Conservation (phyloP, 257 asterid genomes). For the Capsicum chinense region DNA sequence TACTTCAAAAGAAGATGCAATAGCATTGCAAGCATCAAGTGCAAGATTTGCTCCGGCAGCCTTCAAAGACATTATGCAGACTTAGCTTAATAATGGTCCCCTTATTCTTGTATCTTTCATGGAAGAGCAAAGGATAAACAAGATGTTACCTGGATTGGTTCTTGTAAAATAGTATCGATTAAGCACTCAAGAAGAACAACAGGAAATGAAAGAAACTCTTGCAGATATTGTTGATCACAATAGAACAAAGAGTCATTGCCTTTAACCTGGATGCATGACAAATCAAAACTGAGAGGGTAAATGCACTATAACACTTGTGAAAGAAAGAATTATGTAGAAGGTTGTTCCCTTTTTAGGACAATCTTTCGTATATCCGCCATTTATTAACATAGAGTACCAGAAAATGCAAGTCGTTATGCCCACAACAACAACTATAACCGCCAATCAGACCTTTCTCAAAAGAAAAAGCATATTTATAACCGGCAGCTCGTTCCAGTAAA, state of each 20-base stretch:
- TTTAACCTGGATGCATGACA: conserved; percentile 49
- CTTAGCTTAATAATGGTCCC: not conserved
- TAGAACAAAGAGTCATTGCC: conserved; percentile 53
- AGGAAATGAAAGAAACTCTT: conserved; percentile 64
- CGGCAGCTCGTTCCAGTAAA: not conserved
- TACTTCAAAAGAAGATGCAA: conserved; percentile 73
- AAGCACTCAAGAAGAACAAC: conserved; percentile 54
- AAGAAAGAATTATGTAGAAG: not conserved
- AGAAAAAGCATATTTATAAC: not conserved
- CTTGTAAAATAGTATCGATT: conserved; percentile 54
- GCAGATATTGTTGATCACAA: conserved; percentile 53
- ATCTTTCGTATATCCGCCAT: not conserved
- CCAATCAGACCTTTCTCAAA: not conserved
- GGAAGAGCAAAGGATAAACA: conserved; percentile 20
- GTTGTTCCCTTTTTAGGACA: not conserved
- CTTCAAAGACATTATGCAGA: conserved; percentile 45
- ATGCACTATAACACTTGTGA: not conserved
- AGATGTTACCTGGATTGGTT: conserved; percentile 62
- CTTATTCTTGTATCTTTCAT: conserved; percentile 5
- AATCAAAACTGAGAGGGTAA: not conserved
- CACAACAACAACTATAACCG: not conserved
- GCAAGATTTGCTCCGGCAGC: conserved; percentile 71
- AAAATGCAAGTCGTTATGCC: not conserved
- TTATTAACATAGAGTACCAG: not conserved
- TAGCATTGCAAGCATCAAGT: conserved; percentile 76